Base-by-base conservation (phyloP, 2,329 filamentous ascomycete genomes). In the Cryphonectria radicalis region DNA sequence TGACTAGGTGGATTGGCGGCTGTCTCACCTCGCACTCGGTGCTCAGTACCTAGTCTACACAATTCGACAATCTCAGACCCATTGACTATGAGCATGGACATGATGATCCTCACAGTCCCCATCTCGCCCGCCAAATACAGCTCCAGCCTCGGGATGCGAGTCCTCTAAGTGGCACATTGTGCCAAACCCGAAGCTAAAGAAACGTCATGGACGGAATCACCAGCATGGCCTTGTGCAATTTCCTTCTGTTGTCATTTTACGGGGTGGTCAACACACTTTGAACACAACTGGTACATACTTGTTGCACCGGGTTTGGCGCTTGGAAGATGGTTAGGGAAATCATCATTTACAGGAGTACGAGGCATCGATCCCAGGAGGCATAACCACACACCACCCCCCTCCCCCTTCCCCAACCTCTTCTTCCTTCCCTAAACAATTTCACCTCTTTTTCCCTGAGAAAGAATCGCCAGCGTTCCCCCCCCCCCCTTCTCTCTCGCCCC, bases 271-370 rank as follows among this genome's bases (percentile, higher is more conserved):
- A 42, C 62, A 62, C 32, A 62, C 32, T 4, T 28, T 32, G 50
- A 59, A 67, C 42, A 19, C n/a, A 25, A 25, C 37, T 35, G 65
- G 42, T 25, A 42, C 10, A 17, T 42, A 42, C n/a, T 59, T 59
- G 46, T n/a, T n/a, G n/a, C 28, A 25, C 17, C 17, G 50, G 10
- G 7, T 42, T 5, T 42, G 65, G 65, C 65, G 65, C 53, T 57
- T 57, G 35, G 50, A 67, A 67, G 50, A 59, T n/a, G 50, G 50
- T 28, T 13, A 19, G 65, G 22, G 7, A 43, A 7, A 59, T n/a
- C 57, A 40, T 59, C 57, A 40, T 59, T 59, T 42, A 13, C 35
- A 57, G 65, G 32, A 67, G 50, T 28, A 57, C 25, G 35, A 25
- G 64, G 32, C 6, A 19, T 32, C 28, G 28, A 25, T 50, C 3